Evolutionary conservation across 495 filamentous ascomycete species (phyloP), one percentile per base, ranked within the genome.

Genomic region (Hypoxylon trugodes): DNA sequence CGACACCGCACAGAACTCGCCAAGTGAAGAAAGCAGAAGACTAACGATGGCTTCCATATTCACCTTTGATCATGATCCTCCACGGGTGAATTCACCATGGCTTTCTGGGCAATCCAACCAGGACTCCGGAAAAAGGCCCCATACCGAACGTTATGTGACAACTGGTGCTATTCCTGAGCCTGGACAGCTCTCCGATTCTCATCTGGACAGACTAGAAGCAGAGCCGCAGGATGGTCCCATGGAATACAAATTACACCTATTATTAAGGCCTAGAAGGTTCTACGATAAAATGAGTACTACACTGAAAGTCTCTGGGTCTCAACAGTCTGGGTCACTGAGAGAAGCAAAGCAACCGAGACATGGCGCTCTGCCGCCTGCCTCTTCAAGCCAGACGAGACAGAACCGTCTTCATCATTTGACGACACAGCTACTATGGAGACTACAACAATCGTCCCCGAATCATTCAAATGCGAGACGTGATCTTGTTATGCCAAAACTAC

Each of bases 211-310:
- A 66, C 77, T 98, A 10, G 88, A 92, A 56, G 86, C 95, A 13
- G 95, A 98, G 72, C 95, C 95, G 4, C 93, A 98, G 69, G 89
- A 95, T 51, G 95, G 95, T 0, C 91, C 95, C 25, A 95, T 89
- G 5, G 95, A 98, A 76, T 98, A 98, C 77, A 98, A 98, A 73
- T 77, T 98, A 40, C 95, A 97, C 80, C 80, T 98, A n/a, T 81
- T 97, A 7, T 77, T 96, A 26, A 86, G 91, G 30, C 87, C 90
- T 26, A 82, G 95, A 57, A 82, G 93, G 71, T 85, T 81, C 28
- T 94, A 92, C 73, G 78, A 84, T 35, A 81, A 81, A 18, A 81
- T 79, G 59, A 88, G 83, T 58, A 82, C 80, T 3, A 62, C 73
- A 18, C 37, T 57, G 12, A 67, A 59, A 5, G 73, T 78, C 26